Evolutionary conservation across 179 eudicot genomes (phyloP), one percentile per base, ranked within the genome.

Genomic region (Silene coronaria): DNA sequence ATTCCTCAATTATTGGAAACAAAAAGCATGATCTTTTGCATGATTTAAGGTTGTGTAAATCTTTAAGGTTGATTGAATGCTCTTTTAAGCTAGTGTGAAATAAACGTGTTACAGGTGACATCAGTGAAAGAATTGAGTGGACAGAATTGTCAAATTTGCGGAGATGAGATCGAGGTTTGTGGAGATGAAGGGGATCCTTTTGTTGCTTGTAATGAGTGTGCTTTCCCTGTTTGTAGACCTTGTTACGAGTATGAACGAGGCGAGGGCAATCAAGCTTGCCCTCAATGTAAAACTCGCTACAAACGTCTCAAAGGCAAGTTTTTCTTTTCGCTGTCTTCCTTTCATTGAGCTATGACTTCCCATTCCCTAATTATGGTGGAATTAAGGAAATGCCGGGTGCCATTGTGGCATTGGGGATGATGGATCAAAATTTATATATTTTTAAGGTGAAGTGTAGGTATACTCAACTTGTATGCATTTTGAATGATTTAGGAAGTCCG

Each of bases 171-270:
- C 22, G 97, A 88, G 75, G 63, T 87, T 46, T 85, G 84, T 8
- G 86, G 63, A 59, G 89, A 89, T n/a, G 30, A 77, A 16, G 89
- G 87, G 4, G 99, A 95, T 83, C 89, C 86, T 63, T 92, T 95
- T 89, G 92, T 95, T 80, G 99, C 99, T 71, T 95, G 99, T 87
- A 92, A 92, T 76, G 99, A 95, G 85, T 95, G 99, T 84, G 99
- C 97, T 74, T 95, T 95, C 78, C 99, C 99, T 28, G 91, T 95
- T 16, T 95, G 99, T 78, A 89, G 89, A 76, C 83, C 91, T 82
- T 95, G 99, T 73, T 95, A 95, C 60, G 97, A 92, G 77, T 95
- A 95, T 76, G 99, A 95, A 78, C 86, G 99, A 80, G 84, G 90
- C 67, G 97, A 95, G 77, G 95, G 99, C 17, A 90, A 84, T 82